Evolutionary conservation across 2,329 filamentous ascomycete species (phyloP).

Genomic region (Epichloe sibirici): DNA sequence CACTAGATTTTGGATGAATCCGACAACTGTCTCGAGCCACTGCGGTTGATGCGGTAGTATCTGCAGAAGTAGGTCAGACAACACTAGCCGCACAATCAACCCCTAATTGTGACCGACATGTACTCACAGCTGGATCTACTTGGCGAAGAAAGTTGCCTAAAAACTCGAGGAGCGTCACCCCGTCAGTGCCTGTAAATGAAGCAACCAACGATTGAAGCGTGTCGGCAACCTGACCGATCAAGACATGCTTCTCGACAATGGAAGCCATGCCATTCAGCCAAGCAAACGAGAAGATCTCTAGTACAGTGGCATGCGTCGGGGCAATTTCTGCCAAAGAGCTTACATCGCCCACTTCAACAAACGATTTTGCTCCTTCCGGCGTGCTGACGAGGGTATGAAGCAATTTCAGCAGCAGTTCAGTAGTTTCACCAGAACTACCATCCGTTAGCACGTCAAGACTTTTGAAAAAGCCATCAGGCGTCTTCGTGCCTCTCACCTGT

Average conservation of each 20-base stretch:
- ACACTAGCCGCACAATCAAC: too few species aligned
- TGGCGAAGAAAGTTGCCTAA: constrained; percentile 39
- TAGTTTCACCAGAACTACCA: constrained; percentile 35
- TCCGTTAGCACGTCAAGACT: too few species aligned
- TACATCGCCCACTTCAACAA: constrained; percentile 38
- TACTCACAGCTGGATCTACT: constrained; percentile 34
- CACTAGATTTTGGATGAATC: constrained; percentile 41
- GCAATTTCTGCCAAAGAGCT: constrained; percentile 45
- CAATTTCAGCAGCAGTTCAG: constrained; percentile 41
- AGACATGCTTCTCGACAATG: constrained; percentile 16
- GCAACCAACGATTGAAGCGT: constrained; percentile 36
- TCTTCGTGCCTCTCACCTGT: constrained; percentile 29
- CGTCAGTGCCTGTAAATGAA: constrained; percentile 47
- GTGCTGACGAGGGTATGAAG: constrained; percentile 43
- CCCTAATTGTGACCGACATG: too few species aligned
- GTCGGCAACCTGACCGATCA: constrained; percentile 31
- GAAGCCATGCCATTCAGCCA: constrained; percentile 39
- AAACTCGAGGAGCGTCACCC: constrained; percentile 45
- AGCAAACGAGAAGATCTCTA: constrained; percentile 43
- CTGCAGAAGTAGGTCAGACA: constrained; percentile 18
- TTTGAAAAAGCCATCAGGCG: too few species aligned
- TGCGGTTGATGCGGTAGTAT: constrained; percentile 34
- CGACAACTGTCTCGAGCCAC: constrained; percentile 39
- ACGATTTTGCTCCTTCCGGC: constrained; percentile 34
- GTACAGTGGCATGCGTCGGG: constrained; percentile 36